Conservation (phyloP, 306 rosid species). For the Clitoria ternatea region DNA sequence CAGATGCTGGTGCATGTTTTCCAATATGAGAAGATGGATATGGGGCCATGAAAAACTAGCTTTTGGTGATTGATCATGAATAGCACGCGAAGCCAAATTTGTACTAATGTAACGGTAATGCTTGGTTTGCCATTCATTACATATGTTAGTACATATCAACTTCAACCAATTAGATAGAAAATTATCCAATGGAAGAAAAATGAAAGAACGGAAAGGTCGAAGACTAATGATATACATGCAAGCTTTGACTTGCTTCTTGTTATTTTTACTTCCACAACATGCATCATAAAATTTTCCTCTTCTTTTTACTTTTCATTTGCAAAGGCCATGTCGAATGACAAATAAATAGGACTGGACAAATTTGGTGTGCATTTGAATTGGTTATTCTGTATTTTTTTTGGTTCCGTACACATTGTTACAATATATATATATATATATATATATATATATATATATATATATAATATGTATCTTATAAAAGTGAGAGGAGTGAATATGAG, state of each 20-base stretch:
- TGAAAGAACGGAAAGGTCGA: not conserved
- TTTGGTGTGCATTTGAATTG: too few species aligned
- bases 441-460: too few species aligned
- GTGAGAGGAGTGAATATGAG: too few species aligned
- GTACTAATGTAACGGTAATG: not conserved
- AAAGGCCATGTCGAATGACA: too few species aligned
- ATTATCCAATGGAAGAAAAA: not conserved
- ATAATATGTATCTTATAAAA: too few species aligned
- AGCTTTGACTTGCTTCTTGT: slow-evolving; percentile 6
- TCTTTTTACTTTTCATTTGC: not conserved
- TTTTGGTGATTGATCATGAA: slow-evolving; percentile 14
- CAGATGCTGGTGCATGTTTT: not conserved
- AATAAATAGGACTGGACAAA: too few species aligned
- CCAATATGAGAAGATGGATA: not conserved
- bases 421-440: too few species aligned
- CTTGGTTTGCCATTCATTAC: slow-evolving; percentile 7
- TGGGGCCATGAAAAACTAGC: slow-evolving; percentile 9
- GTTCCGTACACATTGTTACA: too few species aligned
- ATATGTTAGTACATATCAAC: not conserved
- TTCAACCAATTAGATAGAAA: not conserved
- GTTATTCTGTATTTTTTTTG: too few species aligned
- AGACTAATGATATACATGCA: slow-evolving; percentile 11
- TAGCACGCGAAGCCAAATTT: not conserved
- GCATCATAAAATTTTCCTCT: not conserved
- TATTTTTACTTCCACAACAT: not conserved